phyloP scores from a whole-genome alignment of 1,139 yeast species.

The Debaryomyces singareniensis region DNA sequence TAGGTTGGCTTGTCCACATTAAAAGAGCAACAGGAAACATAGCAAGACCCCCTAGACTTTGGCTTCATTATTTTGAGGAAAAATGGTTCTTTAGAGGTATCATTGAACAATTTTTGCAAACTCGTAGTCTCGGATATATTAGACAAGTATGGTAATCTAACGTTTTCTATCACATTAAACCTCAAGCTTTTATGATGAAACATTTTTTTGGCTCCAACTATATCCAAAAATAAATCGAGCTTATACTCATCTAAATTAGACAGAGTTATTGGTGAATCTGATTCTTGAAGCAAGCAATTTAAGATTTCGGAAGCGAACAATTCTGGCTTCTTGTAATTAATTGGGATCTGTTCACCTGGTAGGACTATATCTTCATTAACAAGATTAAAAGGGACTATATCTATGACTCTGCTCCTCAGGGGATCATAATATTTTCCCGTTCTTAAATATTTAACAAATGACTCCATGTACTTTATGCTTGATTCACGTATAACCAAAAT shows the following conservation, averaged over 20 bases:
- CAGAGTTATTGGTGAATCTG: slow-evolving; percentile 14
- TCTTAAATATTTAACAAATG: slow-evolving; percentile 16
- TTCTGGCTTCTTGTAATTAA: slow-evolving; percentile 34
- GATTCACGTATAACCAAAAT: slow-evolving; percentile 28
- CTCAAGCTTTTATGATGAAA: slow-evolving; percentile 27
- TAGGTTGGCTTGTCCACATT: slow-evolving; percentile 27
- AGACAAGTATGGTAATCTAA: slow-evolving; percentile 25
- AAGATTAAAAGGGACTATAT: slow-evolving; percentile 29
- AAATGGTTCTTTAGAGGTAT: slow-evolving; percentile 26
- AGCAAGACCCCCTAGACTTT: slow-evolving; percentile 23
- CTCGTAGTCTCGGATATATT: slow-evolving; percentile 15
- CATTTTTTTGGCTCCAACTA: slow-evolving; percentile 33
- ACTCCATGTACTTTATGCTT: slow-evolving; percentile 15
- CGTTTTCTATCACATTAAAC: slow-evolving; percentile 23
- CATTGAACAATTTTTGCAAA: slow-evolving; percentile 21
- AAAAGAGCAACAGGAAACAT: slow-evolving; percentile 35
- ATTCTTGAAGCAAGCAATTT: slow-evolving; percentile 24
- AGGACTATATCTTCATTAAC: slow-evolving; percentile 29
- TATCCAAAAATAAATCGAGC: slow-evolving; percentile 35
- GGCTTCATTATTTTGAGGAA: slow-evolving; percentile 34
- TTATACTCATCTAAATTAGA: slow-evolving; percentile 22
- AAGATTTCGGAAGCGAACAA: slow-evolving; percentile 35
- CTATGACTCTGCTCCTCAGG: slow-evolving; percentile 14
- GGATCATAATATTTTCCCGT: slow-evolving; percentile 18
- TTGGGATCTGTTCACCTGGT: slow-evolving; percentile 30